Evolutionary conservation across 805 yeast genomes (phyloP), one percentile per base, ranked within the genome.

Genomic region (Phaffomyces thermotolerans): DNA sequence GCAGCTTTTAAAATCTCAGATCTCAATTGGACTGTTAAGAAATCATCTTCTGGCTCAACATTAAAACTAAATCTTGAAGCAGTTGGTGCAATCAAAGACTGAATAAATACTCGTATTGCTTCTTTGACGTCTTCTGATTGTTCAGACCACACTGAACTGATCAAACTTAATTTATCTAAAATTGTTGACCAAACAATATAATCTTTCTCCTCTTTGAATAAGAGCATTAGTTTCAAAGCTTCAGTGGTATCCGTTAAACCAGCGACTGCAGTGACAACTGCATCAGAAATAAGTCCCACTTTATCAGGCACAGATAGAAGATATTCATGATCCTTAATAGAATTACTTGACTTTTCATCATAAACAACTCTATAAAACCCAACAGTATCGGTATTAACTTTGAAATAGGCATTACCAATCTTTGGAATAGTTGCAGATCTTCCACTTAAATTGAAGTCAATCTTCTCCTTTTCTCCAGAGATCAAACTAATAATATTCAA

Each of bases 301-400:
- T 85, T 76, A 60, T 85, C 95, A 55, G 81, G 82, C 22, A 79
- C 77, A 10, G 86, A 69, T 48, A 85, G 69, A 52, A 70, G 69
- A 40, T 71, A 74, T 48, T 73, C 72, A 23, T 75, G 75, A 39
- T 72, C 56, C 42, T 84, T 84, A 50, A 84, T 71, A 54, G 77
- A 73, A 37, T 69, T 64, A 75, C 87, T 75, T 54, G 87, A 75
- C 30, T 71, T 76, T 24, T 77, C 69, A 27, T 82, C 69, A 60
- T 85, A 85, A 36, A 79, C 78, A 42, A 87, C 82, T 53, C 89
- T 74, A 64, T 77, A 85, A 45, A 85, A 74, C 51, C 91, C 90
- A n/a, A 80, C 69, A 58, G 77, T 84, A 52, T 82, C 76, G 50
- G 76, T 79, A 63, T 86, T 86, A 46, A 84, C 64, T 65, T 84